Evolutionary conservation across 2,329 filamentous ascomycete species (phyloP).

Genomic region (Phialophora tarda): DNA sequence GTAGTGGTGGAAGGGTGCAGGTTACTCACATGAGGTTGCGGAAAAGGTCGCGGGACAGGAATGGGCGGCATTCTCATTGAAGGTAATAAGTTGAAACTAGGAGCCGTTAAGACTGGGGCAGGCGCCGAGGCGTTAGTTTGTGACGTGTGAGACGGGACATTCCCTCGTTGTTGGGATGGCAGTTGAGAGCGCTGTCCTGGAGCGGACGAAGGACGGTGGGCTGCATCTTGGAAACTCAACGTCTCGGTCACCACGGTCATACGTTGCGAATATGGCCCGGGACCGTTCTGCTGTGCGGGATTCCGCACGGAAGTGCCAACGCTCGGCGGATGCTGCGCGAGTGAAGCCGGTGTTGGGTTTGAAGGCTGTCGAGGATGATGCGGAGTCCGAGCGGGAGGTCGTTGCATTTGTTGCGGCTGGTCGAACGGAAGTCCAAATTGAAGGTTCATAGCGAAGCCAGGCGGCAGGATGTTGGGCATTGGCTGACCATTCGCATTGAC

Average conservation of each 20-base stretch:
- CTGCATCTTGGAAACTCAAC: constrained; percentile 22
- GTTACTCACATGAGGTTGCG: background rate
- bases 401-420: background rate
- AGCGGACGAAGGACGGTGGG: constrained; percentile 24
- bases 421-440: background rate
- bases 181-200: constrained; percentile 17
- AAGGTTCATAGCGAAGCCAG: constrained; percentile 7
- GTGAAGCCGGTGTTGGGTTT: background rate
- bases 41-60: background rate
- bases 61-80: background rate
- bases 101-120: background rate
- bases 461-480: constrained; percentile 1
- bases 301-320: background rate
- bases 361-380: constrained; percentile 3
- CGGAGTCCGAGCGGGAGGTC: background rate
- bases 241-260: constrained; percentile 26
- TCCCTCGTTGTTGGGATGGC: constrained; percentile 12
- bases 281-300: background rate
- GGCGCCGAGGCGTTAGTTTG: background rate
- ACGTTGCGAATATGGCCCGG: constrained; percentile 13
- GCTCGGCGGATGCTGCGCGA: background rate
- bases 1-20: constrained; percentile 19
- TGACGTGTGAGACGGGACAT: background rate
- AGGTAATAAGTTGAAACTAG: background rate
- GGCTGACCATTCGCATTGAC: constrained; percentile 15